These are phyloP conservation scores for Plantago lanceolata DNA, from an alignment of 305 asterid genomes.

Conservation along the genomic window DNA sequence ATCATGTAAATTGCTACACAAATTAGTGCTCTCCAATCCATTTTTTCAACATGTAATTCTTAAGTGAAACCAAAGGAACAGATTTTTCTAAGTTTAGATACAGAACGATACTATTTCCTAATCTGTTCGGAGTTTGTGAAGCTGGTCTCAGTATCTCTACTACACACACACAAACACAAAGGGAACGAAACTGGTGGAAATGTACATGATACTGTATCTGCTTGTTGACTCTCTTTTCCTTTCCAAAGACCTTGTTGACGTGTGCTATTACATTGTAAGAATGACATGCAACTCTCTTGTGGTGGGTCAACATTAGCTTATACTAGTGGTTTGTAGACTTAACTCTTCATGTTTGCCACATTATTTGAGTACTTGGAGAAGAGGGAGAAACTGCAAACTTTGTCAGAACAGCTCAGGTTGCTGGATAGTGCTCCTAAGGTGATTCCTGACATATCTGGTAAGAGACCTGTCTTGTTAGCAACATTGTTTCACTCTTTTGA, in stretches of 20 bases:
- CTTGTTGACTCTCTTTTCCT: neutral
- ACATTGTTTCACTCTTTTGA: too few species aligned
- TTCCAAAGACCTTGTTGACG: too few species aligned
- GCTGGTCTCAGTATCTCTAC: too few species aligned
- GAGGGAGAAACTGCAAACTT: constrained; percentile 39
- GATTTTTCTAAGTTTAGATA: too few species aligned
- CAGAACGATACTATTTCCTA: too few species aligned
- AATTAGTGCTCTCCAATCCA: too few species aligned
- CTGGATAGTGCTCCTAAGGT: constrained; percentile 39
- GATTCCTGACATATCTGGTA: constrained; percentile 35
- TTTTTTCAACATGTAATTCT: too few species aligned
- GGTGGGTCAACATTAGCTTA: neutral
- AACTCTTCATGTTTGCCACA: constrained; percentile 34
- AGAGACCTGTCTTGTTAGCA: too few species aligned
- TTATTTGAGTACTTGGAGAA: constrained; percentile 33
- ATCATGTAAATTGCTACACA: neutral
- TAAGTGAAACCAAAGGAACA: too few species aligned
- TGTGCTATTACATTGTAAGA: neutral
- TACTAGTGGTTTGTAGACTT: constrained; percentile 30
- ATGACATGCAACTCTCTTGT: too few species aligned
- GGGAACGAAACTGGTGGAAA: neutral
- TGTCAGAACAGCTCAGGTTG: constrained; percentile 33
- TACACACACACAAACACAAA: too few species aligned
- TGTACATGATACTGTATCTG: neutral
- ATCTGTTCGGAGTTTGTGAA: too few species aligned